phyloP scores from a whole-genome alignment of 441 rosid species.

The Brassica hybrid region DNA sequence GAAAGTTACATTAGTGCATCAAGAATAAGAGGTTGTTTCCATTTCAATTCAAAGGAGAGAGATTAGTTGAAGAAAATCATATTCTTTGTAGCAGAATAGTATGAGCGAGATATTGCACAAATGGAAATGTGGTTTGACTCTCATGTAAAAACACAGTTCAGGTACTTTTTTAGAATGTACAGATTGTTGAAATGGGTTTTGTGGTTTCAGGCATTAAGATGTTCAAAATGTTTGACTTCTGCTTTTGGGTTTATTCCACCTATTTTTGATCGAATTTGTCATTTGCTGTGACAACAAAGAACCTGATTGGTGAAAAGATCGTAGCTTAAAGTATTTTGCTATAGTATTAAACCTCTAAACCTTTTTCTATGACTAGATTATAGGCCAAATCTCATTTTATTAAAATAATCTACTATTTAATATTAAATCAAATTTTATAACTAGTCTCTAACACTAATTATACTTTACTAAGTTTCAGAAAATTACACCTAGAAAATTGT shows the following conservation, averaged over 20 bases:
- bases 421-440: too few species aligned
- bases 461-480: not conserved
- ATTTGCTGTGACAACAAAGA: not conserved
- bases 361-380: not conserved
- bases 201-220: not conserved
- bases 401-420: not conserved
- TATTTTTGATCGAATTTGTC: not conserved
- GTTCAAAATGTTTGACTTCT: not conserved
- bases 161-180: not conserved
- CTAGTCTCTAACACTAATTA: not conserved
- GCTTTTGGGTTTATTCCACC: not conserved
- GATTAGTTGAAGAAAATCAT: conserved; percentile 23
- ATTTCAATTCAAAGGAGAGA: conserved; percentile 3
- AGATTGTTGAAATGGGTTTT: not conserved
- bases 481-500: too few species aligned
- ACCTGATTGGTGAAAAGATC: not conserved
- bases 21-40: conserved; percentile 29
- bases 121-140: not conserved
- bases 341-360: not conserved
- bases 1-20: not conserved
- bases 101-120: conserved; percentile 2
- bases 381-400: too few species aligned
- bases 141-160: not conserved
- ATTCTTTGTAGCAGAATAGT: conserved; percentile 37
- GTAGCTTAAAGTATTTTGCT: not conserved